Evolutionary conservation across 768 basidiomycete species (phyloP).

Genomic region (Pleurotus djamor): DNA sequence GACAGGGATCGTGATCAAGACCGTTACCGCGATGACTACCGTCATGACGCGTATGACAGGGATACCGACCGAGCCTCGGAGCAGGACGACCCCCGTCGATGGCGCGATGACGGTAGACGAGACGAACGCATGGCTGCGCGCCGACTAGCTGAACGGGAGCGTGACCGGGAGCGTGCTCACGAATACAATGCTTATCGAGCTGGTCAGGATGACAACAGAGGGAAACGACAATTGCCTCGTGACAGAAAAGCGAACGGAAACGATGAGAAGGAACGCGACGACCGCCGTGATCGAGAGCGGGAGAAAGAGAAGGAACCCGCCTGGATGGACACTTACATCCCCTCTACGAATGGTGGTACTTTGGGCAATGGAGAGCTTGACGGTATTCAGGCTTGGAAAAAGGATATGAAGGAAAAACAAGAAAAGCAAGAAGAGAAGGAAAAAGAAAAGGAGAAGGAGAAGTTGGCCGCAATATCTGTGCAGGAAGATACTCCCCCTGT

Average conservation of each 20-base stretch:
- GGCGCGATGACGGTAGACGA: conserved; percentile 81
- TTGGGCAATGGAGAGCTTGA: conserved; percentile 77
- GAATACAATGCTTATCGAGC: conserved; percentile 19
- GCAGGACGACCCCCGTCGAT: conserved; percentile 67
- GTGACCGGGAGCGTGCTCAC: conserved; percentile 27
- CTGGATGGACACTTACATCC: conserved; percentile 90
- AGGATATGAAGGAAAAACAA: conserved; percentile 76
- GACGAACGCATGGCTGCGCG: conserved; percentile 72
- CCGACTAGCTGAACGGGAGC: conserved; percentile 39
- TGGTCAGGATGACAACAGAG: background rate
- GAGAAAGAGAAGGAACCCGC: conserved; percentile 86
- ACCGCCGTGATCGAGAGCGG: conserved; percentile 49
- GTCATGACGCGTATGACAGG: background rate
- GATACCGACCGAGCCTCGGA: conserved; percentile 48
- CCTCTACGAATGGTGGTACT: conserved; percentile 55
- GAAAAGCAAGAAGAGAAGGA: conserved; percentile 39
- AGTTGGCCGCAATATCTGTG: background rate
- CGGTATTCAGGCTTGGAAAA: conserved; percentile 87
- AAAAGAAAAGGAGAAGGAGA: conserved; percentile 7
- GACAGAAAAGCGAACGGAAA: conserved; percentile 44
- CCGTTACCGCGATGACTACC: conserved; percentile 3
- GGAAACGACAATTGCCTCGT: conserved; percentile 14
- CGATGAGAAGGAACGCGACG: conserved; percentile 44
- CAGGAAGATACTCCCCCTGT: conserved; percentile 8
- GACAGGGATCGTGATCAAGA: conserved; percentile 32